These are phyloP conservation scores for Ambispora gerdemannii DNA, from an alignment of 192 early-diverging fungal species.

Conservation along the genomic window DNA sequence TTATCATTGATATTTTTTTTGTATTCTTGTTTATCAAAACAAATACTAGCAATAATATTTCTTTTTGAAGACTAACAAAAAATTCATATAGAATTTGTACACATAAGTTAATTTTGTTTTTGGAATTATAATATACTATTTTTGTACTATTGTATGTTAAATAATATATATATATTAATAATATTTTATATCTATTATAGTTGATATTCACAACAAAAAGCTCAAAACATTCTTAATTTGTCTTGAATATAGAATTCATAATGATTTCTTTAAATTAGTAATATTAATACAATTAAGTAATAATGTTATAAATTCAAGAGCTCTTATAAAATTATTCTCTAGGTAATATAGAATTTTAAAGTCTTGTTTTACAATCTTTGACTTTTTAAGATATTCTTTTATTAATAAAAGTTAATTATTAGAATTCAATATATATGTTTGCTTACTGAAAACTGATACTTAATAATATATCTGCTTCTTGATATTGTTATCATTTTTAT, in stretches of 20 bases:
- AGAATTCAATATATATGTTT: slow-evolving; percentile 9
- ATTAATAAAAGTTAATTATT: background rate
- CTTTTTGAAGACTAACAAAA: no score
- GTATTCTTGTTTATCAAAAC: slow-evolving; percentile 6
- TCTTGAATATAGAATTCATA: no score
- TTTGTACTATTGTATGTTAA: background rate
- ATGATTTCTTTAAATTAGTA: slow-evolving; percentile 6
- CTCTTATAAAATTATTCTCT: background rate
- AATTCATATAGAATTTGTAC: no score
- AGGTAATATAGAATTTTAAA: no score
- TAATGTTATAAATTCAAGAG: background rate
- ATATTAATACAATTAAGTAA: background rate
- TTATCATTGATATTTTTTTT: background rate
- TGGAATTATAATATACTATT: background rate
- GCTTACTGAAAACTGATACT: background rate
- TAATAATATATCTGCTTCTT: no score
- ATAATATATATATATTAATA: background rate
- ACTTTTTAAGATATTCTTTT: slow-evolving; percentile 8
- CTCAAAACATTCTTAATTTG: background rate
- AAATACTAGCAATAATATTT: no score
- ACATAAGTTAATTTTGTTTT: slow-evolving; percentile 8
- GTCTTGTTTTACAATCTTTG: no score
- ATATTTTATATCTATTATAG: background rate
- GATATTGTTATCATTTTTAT: no score
- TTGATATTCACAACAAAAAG: background rate